Percentiles rank a stretch among this genome's conserved stretches.
phyloP scores from a whole-genome alignment of 2,329 filamentous ascomycete species.

The Alternaria gaisen region DNA sequence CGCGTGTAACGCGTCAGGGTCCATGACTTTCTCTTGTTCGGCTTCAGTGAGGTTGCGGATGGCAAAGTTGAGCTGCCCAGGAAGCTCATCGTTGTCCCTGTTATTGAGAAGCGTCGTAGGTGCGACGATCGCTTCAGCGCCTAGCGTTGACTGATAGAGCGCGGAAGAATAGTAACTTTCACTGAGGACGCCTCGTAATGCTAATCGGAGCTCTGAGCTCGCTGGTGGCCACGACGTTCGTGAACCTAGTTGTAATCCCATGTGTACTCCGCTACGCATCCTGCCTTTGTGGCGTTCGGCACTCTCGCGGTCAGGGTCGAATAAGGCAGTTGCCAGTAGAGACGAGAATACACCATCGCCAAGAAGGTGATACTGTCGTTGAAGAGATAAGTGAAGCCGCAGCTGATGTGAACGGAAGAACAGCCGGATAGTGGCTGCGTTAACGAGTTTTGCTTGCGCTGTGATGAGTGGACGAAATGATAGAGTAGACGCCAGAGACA shows the following conservation, averaged over 20 bases:
- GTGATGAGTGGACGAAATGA: constrained; percentile 79
- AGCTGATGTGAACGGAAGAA: constrained; percentile 80
- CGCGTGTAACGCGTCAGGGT: constrained; percentile 83
- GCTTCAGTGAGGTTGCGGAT: constrained; percentile 76
- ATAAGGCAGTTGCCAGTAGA: constrained; percentile 81
- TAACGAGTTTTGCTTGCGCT: constrained; percentile 79
- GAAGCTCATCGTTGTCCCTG: constrained; percentile 49
- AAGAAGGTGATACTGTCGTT: constrained; percentile 82
- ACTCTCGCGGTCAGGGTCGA: constrained; percentile 81
- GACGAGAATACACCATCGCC: constrained; percentile 86
- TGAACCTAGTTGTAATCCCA: constrained; percentile 84
- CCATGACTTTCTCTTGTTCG: constrained; percentile 83
- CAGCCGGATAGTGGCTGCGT: constrained; percentile 76
- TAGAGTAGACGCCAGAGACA: constrained; percentile 67
- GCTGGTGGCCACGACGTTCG: constrained; percentile 91
- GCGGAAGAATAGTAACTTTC: constrained; percentile 70
- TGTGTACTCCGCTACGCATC: constrained; percentile 69
- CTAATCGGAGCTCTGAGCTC: constrained; percentile 89
- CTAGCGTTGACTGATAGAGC: constrained; percentile 38
- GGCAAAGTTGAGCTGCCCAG: constrained; percentile 69
- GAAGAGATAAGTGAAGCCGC: constrained; percentile 74
- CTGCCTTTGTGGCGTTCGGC: constrained; percentile 77
- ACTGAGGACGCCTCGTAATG: constrained; percentile 82
- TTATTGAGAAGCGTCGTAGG: constrained; percentile 19
- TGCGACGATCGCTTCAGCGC: not conserved